phyloP scores from a whole-genome alignment of 2,329 filamentous ascomycete genomes.

The Penicillium sp. region DNA sequence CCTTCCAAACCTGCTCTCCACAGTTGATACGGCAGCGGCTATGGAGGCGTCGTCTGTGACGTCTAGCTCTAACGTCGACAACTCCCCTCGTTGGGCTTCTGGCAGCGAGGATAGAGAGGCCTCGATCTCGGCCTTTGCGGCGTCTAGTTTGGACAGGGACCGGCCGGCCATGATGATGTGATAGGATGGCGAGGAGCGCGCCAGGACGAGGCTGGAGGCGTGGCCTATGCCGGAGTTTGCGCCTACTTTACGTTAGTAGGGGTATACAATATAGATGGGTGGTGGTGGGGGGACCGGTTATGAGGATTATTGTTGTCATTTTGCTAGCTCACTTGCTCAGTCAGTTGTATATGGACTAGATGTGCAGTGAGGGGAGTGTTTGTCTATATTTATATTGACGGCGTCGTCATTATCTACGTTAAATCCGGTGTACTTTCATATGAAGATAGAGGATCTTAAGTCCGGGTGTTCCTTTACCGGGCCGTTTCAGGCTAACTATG shows the following conservation, averaged over 20 bases:
- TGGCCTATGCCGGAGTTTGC: conserved; percentile 26
- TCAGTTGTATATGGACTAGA: too few species aligned
- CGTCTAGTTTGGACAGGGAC: neutral
- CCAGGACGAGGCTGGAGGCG: conserved; percentile 21
- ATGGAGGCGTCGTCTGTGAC: conserved; percentile 11
- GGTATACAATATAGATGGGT: too few species aligned
- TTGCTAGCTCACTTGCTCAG: too few species aligned
- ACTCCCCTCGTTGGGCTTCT: neutral
- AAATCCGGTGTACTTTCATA: too few species aligned
- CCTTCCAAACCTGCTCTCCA: conserved; percentile 7
- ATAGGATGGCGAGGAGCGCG: conserved; percentile 15
- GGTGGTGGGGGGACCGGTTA: too few species aligned
- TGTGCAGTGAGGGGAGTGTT: too few species aligned
- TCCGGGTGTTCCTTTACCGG: too few species aligned
- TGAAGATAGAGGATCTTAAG: too few species aligned
- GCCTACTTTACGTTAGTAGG: conserved; percentile 14
- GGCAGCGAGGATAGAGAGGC: neutral
- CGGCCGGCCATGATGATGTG: conserved; percentile 10
- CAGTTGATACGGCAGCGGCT: neutral
- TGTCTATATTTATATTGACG: too few species aligned
- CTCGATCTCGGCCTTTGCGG: neutral
- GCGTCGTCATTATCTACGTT: too few species aligned
- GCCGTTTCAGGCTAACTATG: too few species aligned
- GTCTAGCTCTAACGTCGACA: conserved; percentile 10
- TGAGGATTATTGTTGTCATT: too few species aligned